Base-by-base conservation (phyloP, 23 red algal species). In the Rhodosorus marinus region DNA sequence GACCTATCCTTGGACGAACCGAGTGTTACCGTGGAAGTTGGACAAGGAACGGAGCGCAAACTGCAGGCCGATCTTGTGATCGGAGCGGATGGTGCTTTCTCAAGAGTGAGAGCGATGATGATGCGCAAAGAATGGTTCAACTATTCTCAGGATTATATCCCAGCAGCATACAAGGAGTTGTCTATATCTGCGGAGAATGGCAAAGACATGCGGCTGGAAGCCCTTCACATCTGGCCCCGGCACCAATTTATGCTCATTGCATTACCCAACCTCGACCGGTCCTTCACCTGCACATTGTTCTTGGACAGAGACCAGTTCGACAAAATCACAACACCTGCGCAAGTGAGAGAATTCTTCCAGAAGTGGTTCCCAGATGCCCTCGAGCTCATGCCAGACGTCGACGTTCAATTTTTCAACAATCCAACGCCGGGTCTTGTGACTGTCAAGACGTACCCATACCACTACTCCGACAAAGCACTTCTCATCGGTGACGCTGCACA, bases 241-340 rank as follows among this genome's bases (percentile, higher is more conserved):
- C 62, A 75, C 51, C 33, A 54, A 26, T 98, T 86, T 58, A 98
- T 98, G 90, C 65, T 98, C 59, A 98, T 98, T 42, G 90, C 90
- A 22, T 67, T 98, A 22, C 90, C 90, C 25, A 98, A 98, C 59
- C 47, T 56, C 31, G 72, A 58, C 25, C 70, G 62, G 20, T 85
- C 79, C 0, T 98, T 98, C 55, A 98, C 90, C 31, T 53, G 38
- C 35, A 98, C 90, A 19, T 62, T 98, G 8, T 98, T 98, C 47
- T 69, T 98, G 79, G 72, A 84, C 30, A 54, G 55, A 52, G 35
- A 26, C 0, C 42, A 56, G 6, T 36, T 56, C 31, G 76, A 76
- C 31, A 33, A 59, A 35, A 45, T 71, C 29, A 27, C 62, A 7
- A 29, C 74, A 0, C 48, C 47, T 11, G 26, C 51, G 0, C 36